Conservation (phyloP, 2,329 filamentous ascomycete genomes). For the Tolypocladium ovalisporum region DNA sequence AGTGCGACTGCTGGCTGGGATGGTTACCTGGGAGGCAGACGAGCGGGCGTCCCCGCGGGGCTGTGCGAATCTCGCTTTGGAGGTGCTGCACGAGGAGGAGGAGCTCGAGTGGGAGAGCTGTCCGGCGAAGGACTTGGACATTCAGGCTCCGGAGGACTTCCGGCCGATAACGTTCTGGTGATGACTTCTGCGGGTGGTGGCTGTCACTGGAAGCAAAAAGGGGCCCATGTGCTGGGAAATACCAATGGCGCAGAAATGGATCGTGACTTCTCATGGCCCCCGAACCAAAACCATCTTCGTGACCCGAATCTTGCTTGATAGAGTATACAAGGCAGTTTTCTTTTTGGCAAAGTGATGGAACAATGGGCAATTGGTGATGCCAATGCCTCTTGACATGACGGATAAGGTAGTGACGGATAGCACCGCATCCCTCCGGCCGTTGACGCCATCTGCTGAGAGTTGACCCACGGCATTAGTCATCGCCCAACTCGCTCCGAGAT, state of each 20-base stretch:
- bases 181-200: not conserved
- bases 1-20: conserved; percentile 8
- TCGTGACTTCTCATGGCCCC: not conserved
- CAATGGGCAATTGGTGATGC: too few species aligned
- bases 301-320: not conserved
- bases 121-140: conserved; percentile 3
- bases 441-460: conserved; percentile 5
- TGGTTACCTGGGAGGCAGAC: conserved; percentile 11
- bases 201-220: not conserved
- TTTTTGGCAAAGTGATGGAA: not conserved
- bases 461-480: conserved; percentile 2
- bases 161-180: conserved; percentile 17
- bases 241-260: not conserved
- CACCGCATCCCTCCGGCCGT: not conserved
- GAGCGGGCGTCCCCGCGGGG: conserved; percentile 10
- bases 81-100: conserved; percentile 5
- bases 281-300: not conserved
- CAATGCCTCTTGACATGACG: too few species aligned
- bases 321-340: not conserved
- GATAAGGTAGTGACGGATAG: too few species aligned
- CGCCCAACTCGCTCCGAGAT: not conserved
- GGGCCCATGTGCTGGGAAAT: not conserved
- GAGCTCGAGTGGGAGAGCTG: not conserved
- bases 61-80: conserved; percentile 5
- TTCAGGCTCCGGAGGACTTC: conserved; percentile 14